Base-by-base conservation (phyloP, 345 rosid species). In the Lepidium didymum region DNA sequence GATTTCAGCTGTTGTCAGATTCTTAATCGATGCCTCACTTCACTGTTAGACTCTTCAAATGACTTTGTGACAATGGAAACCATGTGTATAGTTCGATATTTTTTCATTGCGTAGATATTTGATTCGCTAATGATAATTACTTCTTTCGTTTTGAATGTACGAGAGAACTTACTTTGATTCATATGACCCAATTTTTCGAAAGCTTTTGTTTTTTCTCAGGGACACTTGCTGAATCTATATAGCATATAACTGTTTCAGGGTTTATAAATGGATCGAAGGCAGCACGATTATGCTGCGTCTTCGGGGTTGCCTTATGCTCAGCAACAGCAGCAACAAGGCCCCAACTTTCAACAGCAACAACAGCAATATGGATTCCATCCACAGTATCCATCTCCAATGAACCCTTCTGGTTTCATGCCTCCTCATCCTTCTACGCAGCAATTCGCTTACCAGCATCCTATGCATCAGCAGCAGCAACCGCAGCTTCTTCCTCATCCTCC, bases 361-460 rank as follows among this genome's bases (percentile, higher is more conserved):
- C 92, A 78, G 33, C 95, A 83, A 43, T 91, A 75, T 25, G 96
- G 99, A 42, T 91, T 84, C 67, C 97, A 84, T 65, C 96, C 85
- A 75, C 90, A 86, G 52, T 84, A 78, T 55, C 87, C 92, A 56
- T 69, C 86, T 19, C 73, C 81, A 2, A 70, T 76, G 47, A 83
- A 79, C 37, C 73, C 77, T 64, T 80, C 91, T 47, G 85, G 87
- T 7, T 91, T 82, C 77, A 79, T 85, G 51, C 81, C 90, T 6
- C 95, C 87, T 13, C 96, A 84, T 82, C 92, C 89, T 79, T 75
- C 96, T 53, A 77, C 86, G 76, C 94, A 85, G 43, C 96, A 89
- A 66, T 89, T 82, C 74, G 91, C 99, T 61, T 94, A 82, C 75
- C 95, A 83, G 75, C 93, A 81, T 64, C 90, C 83, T 42, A 67